Base-by-base conservation (phyloP, 1,139 yeast species). In the Oligophagozyma castellii region DNA sequence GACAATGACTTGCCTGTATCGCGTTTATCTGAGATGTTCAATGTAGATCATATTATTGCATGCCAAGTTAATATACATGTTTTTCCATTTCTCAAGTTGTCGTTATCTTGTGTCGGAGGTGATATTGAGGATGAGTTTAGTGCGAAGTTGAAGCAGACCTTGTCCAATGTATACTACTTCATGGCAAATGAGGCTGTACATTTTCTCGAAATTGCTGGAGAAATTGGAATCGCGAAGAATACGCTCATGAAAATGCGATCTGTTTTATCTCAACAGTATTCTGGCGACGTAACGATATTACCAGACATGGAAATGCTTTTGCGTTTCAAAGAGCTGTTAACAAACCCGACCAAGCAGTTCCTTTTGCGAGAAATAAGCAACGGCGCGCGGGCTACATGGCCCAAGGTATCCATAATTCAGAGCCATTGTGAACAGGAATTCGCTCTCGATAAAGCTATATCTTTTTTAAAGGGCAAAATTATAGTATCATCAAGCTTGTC, bases 21-120 rank as follows among this genome's bases (percentile, higher is more conserved):
- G 1, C 66, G 95, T 42, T 61, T 89, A 12, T 79, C 93, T 27
- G 98, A 89, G 53, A 80, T 89, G 86, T 92, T 89, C 51, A 89
- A 89, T 46, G 95, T 89, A 21, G 93, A 89, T 50, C 95, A 92
- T 51, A 86, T 89, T 36, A 81, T 89, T 47, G 96, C 95, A 0
- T 86, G 94, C 31, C 96, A 92, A 54, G 98, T 89, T 1, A 83
- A 92, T 45, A 95, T 96, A 0, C 98, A 89, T 50, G 93, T 89
- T 19, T 86, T 80, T 2, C 96, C 98, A 2, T 67, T 89, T 29
- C 60, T 89, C 39, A 72, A 72, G 39, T 57, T 73, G 16, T 73
- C 86, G 0, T 65, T 73, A 1, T 52, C 78, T 31, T 70, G 73
- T 43, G 73, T 73, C 20, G 84, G 81, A n/a, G 80, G 78, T 7